A percentile compares a stretch with the other conserved stretches of the same genome.
These are phyloP conservation scores for Draba incana DNA, from an alignment of 345 rosid genomes.

Conservation along the genomic window DNA sequence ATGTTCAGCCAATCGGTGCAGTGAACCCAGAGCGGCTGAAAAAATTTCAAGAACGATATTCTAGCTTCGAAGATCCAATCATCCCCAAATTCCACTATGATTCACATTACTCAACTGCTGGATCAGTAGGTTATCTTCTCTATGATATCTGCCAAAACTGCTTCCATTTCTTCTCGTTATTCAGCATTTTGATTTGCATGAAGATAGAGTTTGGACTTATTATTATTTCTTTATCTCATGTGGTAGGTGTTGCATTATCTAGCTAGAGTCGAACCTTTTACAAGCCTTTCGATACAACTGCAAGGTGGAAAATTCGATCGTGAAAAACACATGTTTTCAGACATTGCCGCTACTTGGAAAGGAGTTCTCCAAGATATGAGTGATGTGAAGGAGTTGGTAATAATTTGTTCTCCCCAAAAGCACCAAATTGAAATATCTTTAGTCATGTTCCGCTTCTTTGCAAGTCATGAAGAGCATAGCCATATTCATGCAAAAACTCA, in stretches of 20 bases:
- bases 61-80: conserved; percentile 83
- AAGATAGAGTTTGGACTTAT: conserved; percentile 12
- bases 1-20: conserved; percentile 96
- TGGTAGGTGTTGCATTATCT: conserved; percentile 89
- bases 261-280: conserved; percentile 90
- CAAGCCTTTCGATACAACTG: conserved; percentile 77
- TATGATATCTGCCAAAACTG: conserved; percentile 18
- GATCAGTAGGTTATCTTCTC: conserved; percentile 65
- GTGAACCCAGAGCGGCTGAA: conserved; percentile 74
- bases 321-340: conserved; percentile 79
- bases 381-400: conserved; percentile 95
- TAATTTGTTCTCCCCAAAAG: conserved; percentile 32
- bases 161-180: not conserved
- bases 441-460: conserved; percentile 19
- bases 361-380: conserved; percentile 94
- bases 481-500: conserved; percentile 24
- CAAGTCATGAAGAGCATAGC: conserved; percentile 9
- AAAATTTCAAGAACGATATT: conserved; percentile 87
- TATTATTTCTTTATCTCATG: conserved; percentile 19
- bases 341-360: conserved; percentile 88
- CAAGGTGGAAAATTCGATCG: conserved; percentile 90
- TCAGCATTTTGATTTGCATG: conserved; percentile 14
- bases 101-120: conserved; percentile 95
- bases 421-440: conserved; percentile 6
- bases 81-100: conserved; percentile 96